phyloP scores from a whole-genome alignment of 2,329 filamentous ascomycete genomes.

The Fusarium sp. region DNA sequence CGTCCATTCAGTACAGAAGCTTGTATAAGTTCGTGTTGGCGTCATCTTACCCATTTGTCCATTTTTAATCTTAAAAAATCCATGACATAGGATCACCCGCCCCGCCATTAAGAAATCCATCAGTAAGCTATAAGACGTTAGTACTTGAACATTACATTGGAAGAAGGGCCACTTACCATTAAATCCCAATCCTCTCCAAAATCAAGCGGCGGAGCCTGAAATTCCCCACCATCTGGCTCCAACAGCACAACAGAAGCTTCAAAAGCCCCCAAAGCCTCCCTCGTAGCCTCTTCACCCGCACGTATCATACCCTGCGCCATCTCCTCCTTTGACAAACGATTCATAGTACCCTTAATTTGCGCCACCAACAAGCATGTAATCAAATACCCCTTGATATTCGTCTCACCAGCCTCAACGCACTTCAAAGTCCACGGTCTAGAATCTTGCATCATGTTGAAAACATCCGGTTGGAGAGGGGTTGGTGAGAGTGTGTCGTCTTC shows the following conservation, averaged over 20 bases:
- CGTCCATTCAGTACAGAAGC: not conserved
- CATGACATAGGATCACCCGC: slow-evolving; percentile 13
- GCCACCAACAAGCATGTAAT: slow-evolving; percentile 48
- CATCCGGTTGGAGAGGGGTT: slow-evolving; percentile 52
- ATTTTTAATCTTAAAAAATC: slow-evolving; percentile 3
- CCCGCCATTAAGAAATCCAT: slow-evolving; percentile 16
- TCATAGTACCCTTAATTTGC: slow-evolving; percentile 56
- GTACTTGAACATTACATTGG: accelerated
- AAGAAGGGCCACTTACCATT: slow-evolving; percentile 21
- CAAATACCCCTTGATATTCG: slow-evolving; percentile 65
- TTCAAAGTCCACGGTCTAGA: slow-evolving; percentile 53
- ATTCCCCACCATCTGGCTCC: not conserved
- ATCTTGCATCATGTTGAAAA: slow-evolving; percentile 56
- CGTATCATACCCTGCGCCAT: slow-evolving; percentile 50
- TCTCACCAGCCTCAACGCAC: slow-evolving; percentile 61
- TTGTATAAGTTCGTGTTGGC: too few species aligned
- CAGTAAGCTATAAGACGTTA: slow-evolving; percentile 12
- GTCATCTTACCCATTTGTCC: too few species aligned
- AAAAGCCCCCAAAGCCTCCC: slow-evolving; percentile 50
- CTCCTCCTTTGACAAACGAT: slow-evolving; percentile 50
- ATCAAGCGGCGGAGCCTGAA: not conserved
- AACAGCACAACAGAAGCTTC: slow-evolving; percentile 45
- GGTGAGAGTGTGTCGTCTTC: slow-evolving; percentile 55
- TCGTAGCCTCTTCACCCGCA: slow-evolving; percentile 52
- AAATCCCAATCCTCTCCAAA: slow-evolving; percentile 43